Evolutionary conservation across 2,329 filamentous ascomycete species (phyloP), one percentile per base, ranked within the genome.

Genomic region (Scedosporium dehoogii): DNA sequence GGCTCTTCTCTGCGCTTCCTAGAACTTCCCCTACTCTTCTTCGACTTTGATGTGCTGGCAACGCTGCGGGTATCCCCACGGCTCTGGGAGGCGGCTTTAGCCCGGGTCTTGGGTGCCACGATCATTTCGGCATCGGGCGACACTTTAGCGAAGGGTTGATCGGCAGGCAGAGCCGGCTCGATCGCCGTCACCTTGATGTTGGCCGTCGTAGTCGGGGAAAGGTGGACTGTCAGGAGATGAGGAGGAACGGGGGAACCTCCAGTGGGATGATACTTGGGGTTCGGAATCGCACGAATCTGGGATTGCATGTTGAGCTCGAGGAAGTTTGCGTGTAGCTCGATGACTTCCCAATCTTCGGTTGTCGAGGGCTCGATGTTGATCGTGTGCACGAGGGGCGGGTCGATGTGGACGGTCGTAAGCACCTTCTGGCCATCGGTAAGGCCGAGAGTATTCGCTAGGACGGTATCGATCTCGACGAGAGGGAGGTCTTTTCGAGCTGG

Each of bases 281-380:
- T 97, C 25, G 93, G 93, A 23, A 99, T 80, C 18, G 93, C 93
- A 69, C 94, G 88, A 68, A 99, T 92, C 76, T 99, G 94, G 55
- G 88, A 90, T 38, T 96, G 80, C 60, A 99, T 86, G 73, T 99
- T 97, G 66, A 97, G 81, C 72, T 99, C 94, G 59, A 99, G 80
- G 71, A 97, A 99, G 16, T 89, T 94, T 4, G 94, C 94, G 77
- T 99, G 94, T 1, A 99, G 80, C 74, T 99, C 94, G 69, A 99
- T 97, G 69, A 97, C 96, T 75, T 99, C 94, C 94, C 94, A 99
- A 72, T 99, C 94, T 63, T 96, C 91, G 1, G 93, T 86, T 0
- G 94, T 97, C 69, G 97, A 76, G 41, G 94, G 94, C 73, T 99
- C 96, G 68, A 99, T 97, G 72, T 97, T 92, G 74, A 99, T 89